A percentile compares a stretch with the other conserved stretches of the same genome.
phyloP scores from a whole-genome alignment of 805 yeast genomes.

The Spathaspora girioi region DNA sequence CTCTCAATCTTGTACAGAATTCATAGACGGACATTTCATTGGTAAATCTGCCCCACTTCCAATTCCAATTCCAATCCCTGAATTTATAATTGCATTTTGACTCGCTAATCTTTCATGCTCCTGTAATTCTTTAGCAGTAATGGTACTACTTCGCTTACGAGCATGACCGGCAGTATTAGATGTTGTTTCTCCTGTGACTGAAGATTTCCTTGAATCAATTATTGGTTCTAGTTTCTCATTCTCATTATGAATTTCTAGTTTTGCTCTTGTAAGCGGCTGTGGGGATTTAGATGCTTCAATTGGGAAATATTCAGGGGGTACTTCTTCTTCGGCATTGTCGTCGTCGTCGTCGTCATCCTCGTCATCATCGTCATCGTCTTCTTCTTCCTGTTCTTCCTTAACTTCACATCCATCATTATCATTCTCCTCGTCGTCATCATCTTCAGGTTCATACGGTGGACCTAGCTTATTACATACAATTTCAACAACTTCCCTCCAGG shows the following conservation, averaged over 20 bases:
- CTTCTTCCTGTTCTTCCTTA: slow-evolving; percentile 10
- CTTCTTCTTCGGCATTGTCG: not conserved
- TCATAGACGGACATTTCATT: not conserved
- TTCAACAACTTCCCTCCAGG: slow-evolving; percentile 25
- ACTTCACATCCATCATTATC: slow-evolving; percentile 10
- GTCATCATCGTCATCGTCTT: slow-evolving; percentile 10
- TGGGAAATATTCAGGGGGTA: not conserved
- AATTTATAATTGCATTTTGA: slow-evolving; percentile 16
- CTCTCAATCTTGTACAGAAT: not conserved
- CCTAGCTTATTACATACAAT: slow-evolving; percentile 21
- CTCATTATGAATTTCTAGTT: slow-evolving; percentile 5
- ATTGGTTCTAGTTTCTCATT: slow-evolving; percentile 6
- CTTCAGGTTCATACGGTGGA: slow-evolving; percentile 15
- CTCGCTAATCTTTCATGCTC: slow-evolving; percentile 17
- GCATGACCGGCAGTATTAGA: not conserved
- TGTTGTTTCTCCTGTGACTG: not conserved
- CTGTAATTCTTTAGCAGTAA: slow-evolving; percentile 11
- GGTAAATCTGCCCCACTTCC: not conserved
- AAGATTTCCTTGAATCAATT: slow-evolving; percentile 3
- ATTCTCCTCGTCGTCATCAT: slow-evolving; percentile 15
- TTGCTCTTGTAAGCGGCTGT: not conserved
- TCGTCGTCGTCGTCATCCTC: slow-evolving; percentile 5
- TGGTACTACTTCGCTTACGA: slow-evolving; percentile 6
- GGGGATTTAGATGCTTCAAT: not conserved
- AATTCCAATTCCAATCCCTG: slow-evolving; percentile 8